A percentile compares a stretch with the other conserved stretches of the same genome.
phyloP scores from a whole-genome alignment of 805 yeast species.

The Candida vaughaniae region DNA sequence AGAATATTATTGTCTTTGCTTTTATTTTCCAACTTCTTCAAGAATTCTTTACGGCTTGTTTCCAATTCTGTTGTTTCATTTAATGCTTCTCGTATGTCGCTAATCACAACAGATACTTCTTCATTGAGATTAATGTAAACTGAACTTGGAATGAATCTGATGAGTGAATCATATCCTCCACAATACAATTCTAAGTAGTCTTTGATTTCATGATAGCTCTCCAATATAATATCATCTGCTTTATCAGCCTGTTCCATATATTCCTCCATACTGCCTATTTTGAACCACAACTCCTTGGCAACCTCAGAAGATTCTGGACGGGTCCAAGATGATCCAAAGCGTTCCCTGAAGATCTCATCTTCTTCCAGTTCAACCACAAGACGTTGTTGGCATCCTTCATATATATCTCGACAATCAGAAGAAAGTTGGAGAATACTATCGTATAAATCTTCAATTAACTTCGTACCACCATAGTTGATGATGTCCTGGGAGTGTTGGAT shows the following conservation, averaged over 20 bases:
- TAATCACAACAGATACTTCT: constrained; percentile 25
- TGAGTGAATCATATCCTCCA: constrained; percentile 36
- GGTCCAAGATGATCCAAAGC: constrained; percentile 43
- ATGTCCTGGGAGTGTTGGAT: constrained; percentile 56
- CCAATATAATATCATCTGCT: constrained; percentile 57
- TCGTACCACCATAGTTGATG: constrained; percentile 51
- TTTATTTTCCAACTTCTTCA: constrained; percentile 44
- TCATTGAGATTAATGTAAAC: constrained; percentile 34
- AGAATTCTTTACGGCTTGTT: constrained; percentile 36
- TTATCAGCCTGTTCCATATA: constrained; percentile 56
- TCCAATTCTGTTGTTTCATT: constrained; percentile 30
- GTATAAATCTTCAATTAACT: constrained; percentile 35
- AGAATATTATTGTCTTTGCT: constrained; percentile 48
- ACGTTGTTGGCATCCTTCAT: constrained; percentile 47
- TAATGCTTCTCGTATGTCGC: constrained; percentile 35
- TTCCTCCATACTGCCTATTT: constrained; percentile 42
- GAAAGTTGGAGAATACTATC: constrained; percentile 39
- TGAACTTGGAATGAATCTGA: constrained; percentile 40
- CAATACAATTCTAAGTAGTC: constrained; percentile 44
- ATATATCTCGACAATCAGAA: constrained; percentile 36
- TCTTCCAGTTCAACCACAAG: constrained; percentile 53
- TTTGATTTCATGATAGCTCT: constrained; percentile 49
- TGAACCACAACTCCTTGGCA: constrained; percentile 36
- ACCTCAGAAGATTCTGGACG: constrained; percentile 48
- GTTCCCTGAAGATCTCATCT: constrained; percentile 49